Percentiles rank a stretch among this genome's conserved stretches.
These are phyloP conservation scores for Datura wrightii DNA, from an alignment of 257 asterid species.

Conservation along the genomic window DNA sequence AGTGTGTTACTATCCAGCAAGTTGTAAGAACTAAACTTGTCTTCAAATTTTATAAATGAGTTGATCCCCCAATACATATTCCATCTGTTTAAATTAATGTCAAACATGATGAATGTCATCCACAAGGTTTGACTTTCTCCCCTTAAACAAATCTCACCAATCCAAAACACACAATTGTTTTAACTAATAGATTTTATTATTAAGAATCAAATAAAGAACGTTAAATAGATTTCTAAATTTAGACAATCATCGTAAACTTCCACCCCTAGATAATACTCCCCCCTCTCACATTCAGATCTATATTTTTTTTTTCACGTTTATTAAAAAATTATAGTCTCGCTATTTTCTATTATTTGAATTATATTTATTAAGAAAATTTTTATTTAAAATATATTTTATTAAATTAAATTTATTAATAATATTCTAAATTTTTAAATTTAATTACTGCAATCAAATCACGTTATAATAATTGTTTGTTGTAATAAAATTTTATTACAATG, in stretches of 20 bases:
- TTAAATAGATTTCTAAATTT: background rate
- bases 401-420: no score
- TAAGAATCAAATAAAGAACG: background rate
- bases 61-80: background rate
- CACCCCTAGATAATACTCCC: background rate
- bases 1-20: background rate
- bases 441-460: no score
- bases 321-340: no score
- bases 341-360: no score
- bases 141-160: slow-evolving; percentile 16
- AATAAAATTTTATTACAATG: no score
- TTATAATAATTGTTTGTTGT: no score
- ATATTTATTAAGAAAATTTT: no score
- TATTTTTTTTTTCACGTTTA: no score
- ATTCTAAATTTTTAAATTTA: no score
- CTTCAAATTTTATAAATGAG: background rate
- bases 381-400: no score
- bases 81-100: background rate
- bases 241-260: background rate
- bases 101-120: background rate
- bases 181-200: background rate
- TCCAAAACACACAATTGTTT: slow-evolving; percentile 7
- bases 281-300: no score
- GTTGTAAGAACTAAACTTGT: background rate
- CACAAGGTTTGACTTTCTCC: slow-evolving; percentile 5